Conservation (phyloP, 1,139 yeast genomes). For the Suhomyces panamericanus region DNA sequence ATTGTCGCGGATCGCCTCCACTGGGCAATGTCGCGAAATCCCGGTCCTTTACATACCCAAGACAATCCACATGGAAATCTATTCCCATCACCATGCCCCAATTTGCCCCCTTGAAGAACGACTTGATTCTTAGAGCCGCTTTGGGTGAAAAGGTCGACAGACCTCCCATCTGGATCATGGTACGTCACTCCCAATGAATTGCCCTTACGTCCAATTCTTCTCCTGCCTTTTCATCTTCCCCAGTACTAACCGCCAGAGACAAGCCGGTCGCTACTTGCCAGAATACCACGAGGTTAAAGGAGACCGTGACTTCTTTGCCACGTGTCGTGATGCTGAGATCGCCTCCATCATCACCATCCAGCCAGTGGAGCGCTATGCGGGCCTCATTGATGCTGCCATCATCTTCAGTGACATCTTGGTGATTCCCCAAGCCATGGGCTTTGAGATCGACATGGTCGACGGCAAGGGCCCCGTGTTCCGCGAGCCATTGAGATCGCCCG, state of each 20-base stretch:
- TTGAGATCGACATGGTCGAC: conserved; percentile 90
- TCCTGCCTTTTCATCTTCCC: not conserved
- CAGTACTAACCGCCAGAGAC: conserved; percentile 46
- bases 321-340: conserved; percentile 89
- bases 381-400: conserved; percentile 92
- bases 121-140: conserved; percentile 88
- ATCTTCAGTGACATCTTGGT: conserved; percentile 94
- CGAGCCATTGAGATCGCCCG: conserved; percentile 75
- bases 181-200: no score
- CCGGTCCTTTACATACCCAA: no score
- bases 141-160: conserved; percentile 82
- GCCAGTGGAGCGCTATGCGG: conserved; percentile 87
- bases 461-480: conserved; percentile 95
- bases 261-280: conserved; percentile 86
- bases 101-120: conserved; percentile 80
- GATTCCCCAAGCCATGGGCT: conserved; percentile 98
- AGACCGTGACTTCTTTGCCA: conserved; percentile 85
- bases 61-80: no score
- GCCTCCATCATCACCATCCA: conserved; percentile 95
- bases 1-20: no score
- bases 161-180: conserved; percentile 98
- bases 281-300: conserved; percentile 92
- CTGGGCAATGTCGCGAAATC: not conserved
- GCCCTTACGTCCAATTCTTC: no score
- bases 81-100: conserved; percentile 23